These are phyloP conservation scores for Xerocomellus intermedius DNA, from an alignment of 768 basidiomycete genomes.

Conservation along the genomic window DNA sequence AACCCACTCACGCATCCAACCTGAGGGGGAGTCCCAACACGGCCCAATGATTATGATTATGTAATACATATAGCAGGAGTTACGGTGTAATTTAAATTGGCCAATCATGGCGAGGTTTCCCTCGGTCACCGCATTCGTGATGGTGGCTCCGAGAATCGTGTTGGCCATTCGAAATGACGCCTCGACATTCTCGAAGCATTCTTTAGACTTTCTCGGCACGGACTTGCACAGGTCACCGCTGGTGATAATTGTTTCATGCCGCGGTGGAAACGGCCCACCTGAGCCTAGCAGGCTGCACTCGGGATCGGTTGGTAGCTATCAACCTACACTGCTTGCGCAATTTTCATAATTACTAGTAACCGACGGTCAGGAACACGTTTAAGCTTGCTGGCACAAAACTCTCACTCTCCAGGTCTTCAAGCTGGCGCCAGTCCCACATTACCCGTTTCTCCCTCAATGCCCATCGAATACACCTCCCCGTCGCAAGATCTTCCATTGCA, in stretches of 20 bases:
- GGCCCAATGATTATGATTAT: too few species aligned
- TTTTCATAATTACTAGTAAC: conserved; percentile 17
- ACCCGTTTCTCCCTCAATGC: conserved; percentile 13
- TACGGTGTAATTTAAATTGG: too few species aligned
- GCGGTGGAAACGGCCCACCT: not conserved
- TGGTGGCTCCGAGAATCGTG: not conserved
- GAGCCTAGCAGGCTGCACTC: not conserved
- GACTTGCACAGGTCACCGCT: not conserved
- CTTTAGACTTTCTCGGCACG: not conserved
- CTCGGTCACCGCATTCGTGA: conserved; percentile 2
- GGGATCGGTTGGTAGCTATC: not conserved
- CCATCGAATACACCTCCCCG: conserved; percentile 11
- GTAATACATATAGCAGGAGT: too few species aligned
- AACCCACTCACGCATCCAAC: too few species aligned
- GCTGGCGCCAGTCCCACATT: conserved; percentile 10
- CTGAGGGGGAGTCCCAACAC: too few species aligned
- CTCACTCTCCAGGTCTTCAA: conserved; percentile 12
- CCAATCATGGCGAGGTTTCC: not conserved
- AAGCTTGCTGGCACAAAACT: conserved; percentile 10
- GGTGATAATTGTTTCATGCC: not conserved
- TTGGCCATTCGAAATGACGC: not conserved
- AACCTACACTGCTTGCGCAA: not conserved
- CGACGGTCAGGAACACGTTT: conserved; percentile 17
- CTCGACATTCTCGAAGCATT: not conserved
- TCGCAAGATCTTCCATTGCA: conserved; percentile 18